These are phyloP conservation scores for Fimicolochytrium jonesii DNA, from an alignment of 192 early-diverging fungal species.

Conservation along the genomic window DNA sequence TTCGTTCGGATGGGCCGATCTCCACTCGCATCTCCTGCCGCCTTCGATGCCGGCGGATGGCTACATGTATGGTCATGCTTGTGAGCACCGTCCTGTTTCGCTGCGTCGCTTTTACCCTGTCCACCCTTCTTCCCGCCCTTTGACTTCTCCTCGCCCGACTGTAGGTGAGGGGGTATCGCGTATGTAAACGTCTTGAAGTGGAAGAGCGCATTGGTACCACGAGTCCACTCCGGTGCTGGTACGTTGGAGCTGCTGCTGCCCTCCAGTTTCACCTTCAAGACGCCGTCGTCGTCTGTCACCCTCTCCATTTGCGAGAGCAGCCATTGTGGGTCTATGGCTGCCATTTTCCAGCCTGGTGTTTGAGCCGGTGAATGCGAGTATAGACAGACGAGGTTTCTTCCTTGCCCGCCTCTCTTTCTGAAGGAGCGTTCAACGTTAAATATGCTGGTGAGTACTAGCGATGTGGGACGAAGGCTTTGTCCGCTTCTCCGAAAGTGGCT, in stretches of 20 bases:
- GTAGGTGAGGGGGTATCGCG: slow-evolving; percentile 6
- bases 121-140: slow-evolving; percentile 2
- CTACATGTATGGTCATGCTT: background rate
- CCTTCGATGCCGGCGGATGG: background rate
- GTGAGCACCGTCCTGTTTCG: slow-evolving; percentile 5
- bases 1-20: slow-evolving; percentile 27
- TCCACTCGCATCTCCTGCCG: background rate
- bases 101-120: background rate
- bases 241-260: background rate
- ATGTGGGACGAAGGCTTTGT: too few species aligned
- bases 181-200: slow-evolving; percentile 45
- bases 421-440: too few species aligned
- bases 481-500: too few species aligned
- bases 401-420: too few species aligned
- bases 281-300: slow-evolving; percentile 18
- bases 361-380: too few species aligned
- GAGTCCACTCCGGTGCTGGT: slow-evolving; percentile 25
- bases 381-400: too few species aligned
- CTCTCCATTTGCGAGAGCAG: slow-evolving; percentile 8
- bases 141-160: slow-evolving; percentile 4
- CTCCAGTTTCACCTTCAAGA: slow-evolving; percentile 19
- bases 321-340: background rate
- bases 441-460: too few species aligned
- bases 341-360: too few species aligned
- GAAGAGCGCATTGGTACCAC: slow-evolving; percentile 47